phyloP scores from a whole-genome alignment of 1,139 yeast genomes.

The Groenewaldozyma auringiensis region DNA sequence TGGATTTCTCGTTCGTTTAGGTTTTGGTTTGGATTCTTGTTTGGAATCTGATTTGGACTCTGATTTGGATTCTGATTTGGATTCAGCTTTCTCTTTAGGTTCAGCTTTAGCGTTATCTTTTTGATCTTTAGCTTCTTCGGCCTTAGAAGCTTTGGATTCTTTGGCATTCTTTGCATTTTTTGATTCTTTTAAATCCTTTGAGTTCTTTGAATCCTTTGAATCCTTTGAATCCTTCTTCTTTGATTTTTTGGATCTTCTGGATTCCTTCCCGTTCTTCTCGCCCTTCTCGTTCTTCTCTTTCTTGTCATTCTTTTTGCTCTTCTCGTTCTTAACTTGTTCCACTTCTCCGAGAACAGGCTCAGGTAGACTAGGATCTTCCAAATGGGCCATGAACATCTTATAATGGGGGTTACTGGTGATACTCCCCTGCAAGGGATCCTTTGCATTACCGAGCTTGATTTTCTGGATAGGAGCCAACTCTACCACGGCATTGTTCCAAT shows the following conservation, averaged over 20 bases:
- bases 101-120: too few relatives aligned
- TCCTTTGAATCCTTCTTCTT: background rate
- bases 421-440: background rate
- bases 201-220: background rate
- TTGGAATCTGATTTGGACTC: too few relatives aligned
- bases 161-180: background rate
- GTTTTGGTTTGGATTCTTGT: too few relatives aligned
- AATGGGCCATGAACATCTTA: background rate
- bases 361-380: background rate
- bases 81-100: too few relatives aligned
- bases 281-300: background rate
- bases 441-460: background rate
- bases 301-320: background rate
- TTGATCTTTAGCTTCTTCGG: too few relatives aligned
- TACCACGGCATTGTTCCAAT: background rate
- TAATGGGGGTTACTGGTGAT: background rate
- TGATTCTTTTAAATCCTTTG: background rate
- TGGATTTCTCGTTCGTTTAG: too few relatives aligned
- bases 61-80: too few relatives aligned
- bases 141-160: background rate
- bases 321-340: background rate
- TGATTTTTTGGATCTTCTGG: background rate
- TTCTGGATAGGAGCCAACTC: slow-evolving; percentile 1
- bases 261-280: background rate
- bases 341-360: background rate